Evolutionary conservation across 2,329 filamentous ascomycete genomes (phyloP), one percentile per base, ranked within the genome.

Genomic region (Lachnellula arida): DNA sequence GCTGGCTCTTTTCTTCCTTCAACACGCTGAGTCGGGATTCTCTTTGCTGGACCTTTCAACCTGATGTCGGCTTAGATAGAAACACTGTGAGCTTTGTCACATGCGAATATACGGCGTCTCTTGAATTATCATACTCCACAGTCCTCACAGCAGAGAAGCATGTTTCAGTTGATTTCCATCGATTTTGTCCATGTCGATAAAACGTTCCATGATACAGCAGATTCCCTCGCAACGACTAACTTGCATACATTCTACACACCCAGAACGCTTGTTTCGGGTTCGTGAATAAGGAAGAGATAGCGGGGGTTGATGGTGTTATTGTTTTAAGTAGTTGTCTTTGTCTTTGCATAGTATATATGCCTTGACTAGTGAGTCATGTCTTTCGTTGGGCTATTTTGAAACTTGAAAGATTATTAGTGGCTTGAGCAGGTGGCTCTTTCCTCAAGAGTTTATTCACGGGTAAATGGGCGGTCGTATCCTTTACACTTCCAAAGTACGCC

Each of bases 211-310:
- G 34, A 22, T 17, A 25, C 50, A 49, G 11, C 17, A 11, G 55
- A 57, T 51, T 46, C 46, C 15, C 43, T 62, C 0, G 55, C 52
- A 7, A 61, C 53, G 12, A 43, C 49, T 2, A 3, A 46, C 35
- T 35, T 60, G 4, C 44, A 49, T 6, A 56, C 53, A 12, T 25
- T 7, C 57, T 59, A 46, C 58, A 56, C 19, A 59, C 49, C 34
- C 49, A 57, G 28, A 46, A 57, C 48, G 48, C 49, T 8, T 34
- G 37, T 5, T 32, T 59, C 7, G 50, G 42, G 11, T 58, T 46
- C 28, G 56, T 46, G n/a, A 59, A 61, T 17, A 54, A 49, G 17
- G 51, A 53, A 17, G 15, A 39, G 14, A 5, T 58, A 1, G 19
- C 28, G 9, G 50, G 57, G 15, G 17, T 57, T 2, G 49, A 56